Evolutionary conservation across 2,329 filamentous ascomycete species (phyloP).

Genomic region (Colletotrichum coccodes): DNA sequence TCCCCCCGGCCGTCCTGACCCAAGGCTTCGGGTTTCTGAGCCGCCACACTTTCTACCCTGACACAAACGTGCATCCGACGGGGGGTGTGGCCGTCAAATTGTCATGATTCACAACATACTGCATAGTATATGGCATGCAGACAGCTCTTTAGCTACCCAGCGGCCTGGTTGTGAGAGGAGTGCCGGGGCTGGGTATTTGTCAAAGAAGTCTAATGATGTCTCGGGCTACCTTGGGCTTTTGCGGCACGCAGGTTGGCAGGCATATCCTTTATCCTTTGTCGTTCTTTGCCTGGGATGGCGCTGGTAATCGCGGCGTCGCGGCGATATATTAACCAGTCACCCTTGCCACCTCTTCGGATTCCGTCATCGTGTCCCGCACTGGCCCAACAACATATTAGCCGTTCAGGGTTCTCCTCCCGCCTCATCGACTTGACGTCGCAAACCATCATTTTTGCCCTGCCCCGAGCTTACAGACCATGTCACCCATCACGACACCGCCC

Average conservation of each 20-base stretch:
- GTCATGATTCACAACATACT: slow-evolving; percentile 29
- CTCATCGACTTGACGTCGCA: neutral
- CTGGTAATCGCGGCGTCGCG: slow-evolving; percentile 19
- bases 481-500: neutral
- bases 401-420: neutral
- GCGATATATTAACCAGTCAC: slow-evolving; percentile 30
- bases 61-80: slow-evolving; percentile 20
- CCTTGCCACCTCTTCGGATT: slow-evolving; percentile 5
- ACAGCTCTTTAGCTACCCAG: neutral
- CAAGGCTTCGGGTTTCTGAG: slow-evolving; percentile 32
- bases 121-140: neutral
- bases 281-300: slow-evolving; percentile 26
- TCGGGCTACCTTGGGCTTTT: slow-evolving; percentile 19
- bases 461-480: slow-evolving; percentile 15
- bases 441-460: neutral
- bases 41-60: slow-evolving; percentile 32
- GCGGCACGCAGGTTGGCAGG: slow-evolving; percentile 23
- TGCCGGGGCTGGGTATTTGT: slow-evolving; percentile 31
- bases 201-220: slow-evolving; percentile 33
- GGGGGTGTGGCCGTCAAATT: slow-evolving; percentile 9
- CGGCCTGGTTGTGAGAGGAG: neutral
- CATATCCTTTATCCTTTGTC: slow-evolving; percentile 33
- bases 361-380: slow-evolving; percentile 20
- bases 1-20: slow-evolving; percentile 25
- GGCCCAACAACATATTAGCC: neutral